Evolutionary conservation across 257 asterid species (phyloP).

Genomic region (Cinchona pubescens): DNA sequence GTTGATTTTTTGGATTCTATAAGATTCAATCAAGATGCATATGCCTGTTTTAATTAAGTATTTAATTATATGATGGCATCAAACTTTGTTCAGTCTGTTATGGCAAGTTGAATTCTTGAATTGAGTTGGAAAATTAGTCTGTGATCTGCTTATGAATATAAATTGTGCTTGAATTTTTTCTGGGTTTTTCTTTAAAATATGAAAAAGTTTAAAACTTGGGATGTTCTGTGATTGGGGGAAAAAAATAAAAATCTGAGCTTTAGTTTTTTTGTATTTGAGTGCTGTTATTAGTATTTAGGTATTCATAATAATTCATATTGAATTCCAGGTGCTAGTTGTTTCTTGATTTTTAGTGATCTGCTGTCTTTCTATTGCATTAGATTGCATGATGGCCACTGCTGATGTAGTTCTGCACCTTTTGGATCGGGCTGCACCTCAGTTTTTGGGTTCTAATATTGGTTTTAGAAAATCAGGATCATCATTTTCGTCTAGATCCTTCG

Average conservation of each 20-base stretch:
- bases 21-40: background rate
- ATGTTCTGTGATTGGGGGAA: background rate
- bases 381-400: constrained; percentile 28
- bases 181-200: background rate
- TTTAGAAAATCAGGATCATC: constrained; percentile 25
- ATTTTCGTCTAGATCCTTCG: constrained; percentile 22
- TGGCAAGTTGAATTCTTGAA: background rate
- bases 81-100: background rate
- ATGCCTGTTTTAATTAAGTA: background rate
- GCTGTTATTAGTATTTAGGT: background rate
- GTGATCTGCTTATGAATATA: background rate
- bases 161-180: background rate
- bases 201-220: background rate
- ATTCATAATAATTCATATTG: background rate
- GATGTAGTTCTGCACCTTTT: constrained; percentile 39
- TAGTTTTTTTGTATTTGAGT: background rate
- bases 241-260: background rate
- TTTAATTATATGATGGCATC: background rate
- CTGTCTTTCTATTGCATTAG: background rate
- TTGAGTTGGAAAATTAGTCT: background rate
- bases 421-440: constrained; percentile 28
- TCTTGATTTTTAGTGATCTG: background rate
- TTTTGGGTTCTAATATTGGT: constrained; percentile 27
- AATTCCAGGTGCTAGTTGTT: constrained; percentile 9
- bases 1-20: background rate